Base-by-base conservation (phyloP, 2,329 filamentous ascomycete genomes). In the Cladosporium austrohemisphaericum region DNA sequence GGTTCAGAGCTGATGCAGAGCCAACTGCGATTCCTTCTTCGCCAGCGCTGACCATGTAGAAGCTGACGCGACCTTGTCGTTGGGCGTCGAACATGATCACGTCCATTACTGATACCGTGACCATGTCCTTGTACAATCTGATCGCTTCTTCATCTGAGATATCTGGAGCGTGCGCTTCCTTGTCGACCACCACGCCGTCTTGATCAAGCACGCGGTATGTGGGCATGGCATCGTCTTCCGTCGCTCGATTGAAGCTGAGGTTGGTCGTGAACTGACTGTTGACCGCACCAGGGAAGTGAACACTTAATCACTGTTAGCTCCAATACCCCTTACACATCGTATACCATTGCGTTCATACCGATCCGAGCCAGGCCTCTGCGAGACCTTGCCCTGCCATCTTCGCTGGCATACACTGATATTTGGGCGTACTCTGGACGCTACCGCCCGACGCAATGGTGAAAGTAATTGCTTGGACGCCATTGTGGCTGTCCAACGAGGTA, bases 31-130 rank as follows among this genome's bases (percentile, higher is more conserved):
- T 90, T 26, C 92, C 93, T 75, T 98, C 93, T 73, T 96, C 91
- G 51, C 91, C 91, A 0, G 90, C 88, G 29, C 87, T 92, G 31
- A 85, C 92, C 88, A 98, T 97, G 71, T 98, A 98, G 71, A 98
- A 98, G 68, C 85, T 91, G 49, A 95, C 72, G 16, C 89, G 82
- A n/a, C 91, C 91, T 70, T 98, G 93, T 37, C 93, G 79, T 70
- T 98, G 93, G 0, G 93, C 91, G 63, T 98, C 93, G 64, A 95
- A 96, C 91, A 97, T 97, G 66, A 97, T 87, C 49, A 95, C 69
- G 65, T 98, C 93, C 89, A 98, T 93, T 58, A 97, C 86, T 49
- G 86, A 83, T 49, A 85, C 80, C 22, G 74, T 77, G 51, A 84
- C 68, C 81, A 85, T 85, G 59, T 83, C 80, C 56, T 74, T 79